Evolutionary conservation across 2,329 filamentous ascomycete species (phyloP).

Genomic region (Cryphonectria naterciae): DNA sequence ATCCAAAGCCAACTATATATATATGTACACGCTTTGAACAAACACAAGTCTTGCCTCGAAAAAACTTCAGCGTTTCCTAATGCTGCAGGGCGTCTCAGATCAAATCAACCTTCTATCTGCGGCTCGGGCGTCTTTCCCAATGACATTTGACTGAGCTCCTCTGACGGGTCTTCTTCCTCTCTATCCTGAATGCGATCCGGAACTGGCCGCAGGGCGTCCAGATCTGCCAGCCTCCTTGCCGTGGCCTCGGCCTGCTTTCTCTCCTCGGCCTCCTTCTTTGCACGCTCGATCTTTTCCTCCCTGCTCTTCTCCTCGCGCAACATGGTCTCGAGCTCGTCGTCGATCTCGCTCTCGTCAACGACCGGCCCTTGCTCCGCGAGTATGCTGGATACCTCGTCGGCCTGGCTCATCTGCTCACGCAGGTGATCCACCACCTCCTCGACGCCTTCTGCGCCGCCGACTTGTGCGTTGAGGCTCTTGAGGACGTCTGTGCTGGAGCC

Average conservation of each 20-base stretch:
- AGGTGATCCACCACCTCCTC: constrained; percentile 76
- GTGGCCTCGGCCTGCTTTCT: constrained; percentile 39
- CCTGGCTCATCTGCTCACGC: constrained; percentile 77
- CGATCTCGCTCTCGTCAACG: constrained; percentile 82
- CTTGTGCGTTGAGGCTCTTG: constrained; percentile 71
- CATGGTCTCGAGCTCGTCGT: constrained; percentile 82
- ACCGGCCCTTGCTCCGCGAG: constrained; percentile 65
- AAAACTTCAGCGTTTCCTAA: background rate
- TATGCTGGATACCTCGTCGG: constrained; percentile 80
- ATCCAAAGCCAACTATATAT: background rate
- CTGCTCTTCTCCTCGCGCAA: constrained; percentile 64
- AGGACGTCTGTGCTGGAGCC: constrained; percentile 76
- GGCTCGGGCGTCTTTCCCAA: constrained; percentile 38
- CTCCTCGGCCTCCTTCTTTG: constrained; percentile 49
- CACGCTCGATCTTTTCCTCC: constrained; percentile 55
- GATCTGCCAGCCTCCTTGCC: constrained; percentile 51
- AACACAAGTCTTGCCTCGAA: background rate
- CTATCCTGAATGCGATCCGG: constrained; percentile 38
- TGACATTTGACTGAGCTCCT: constrained; percentile 44
- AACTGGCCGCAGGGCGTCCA: constrained; percentile 45
- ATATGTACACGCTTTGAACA: background rate
- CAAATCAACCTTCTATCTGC: constrained; percentile 29
- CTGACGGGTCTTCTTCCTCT: constrained; percentile 40
- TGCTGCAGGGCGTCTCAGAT: constrained; percentile 19
- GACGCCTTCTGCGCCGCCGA: constrained; percentile 77